Percentiles rank a stretch among this genome's conserved stretches.
These are phyloP conservation scores for Wolfiporia cocos DNA, from an alignment of 1,284 basidiomycete species.

Conservation along the genomic window DNA sequence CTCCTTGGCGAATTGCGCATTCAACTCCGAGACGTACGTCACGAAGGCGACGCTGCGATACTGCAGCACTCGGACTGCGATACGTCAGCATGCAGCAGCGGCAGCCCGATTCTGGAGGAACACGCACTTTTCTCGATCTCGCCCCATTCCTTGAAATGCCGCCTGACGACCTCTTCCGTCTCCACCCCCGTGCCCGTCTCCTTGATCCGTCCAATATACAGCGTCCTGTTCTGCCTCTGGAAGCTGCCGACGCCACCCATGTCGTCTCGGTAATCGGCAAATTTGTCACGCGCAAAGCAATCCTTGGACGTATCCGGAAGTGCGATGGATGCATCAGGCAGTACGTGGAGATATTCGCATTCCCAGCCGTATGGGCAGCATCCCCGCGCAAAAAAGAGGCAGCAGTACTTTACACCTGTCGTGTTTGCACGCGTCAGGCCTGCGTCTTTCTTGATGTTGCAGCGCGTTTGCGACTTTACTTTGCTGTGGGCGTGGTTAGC, in stretches of 20 bases:
- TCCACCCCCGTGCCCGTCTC: conserved; percentile 85
- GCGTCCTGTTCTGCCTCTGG: conserved; percentile 87
- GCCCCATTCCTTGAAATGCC: conserved; percentile 98
- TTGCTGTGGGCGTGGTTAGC: conserved; percentile 50
- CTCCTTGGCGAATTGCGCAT: conserved; percentile 97
- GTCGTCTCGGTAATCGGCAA: conserved; percentile 95
- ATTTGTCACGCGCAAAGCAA: conserved; percentile 96
- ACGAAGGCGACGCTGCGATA: conserved; percentile 97
- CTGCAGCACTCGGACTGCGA: conserved; percentile 81
- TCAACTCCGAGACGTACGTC: conserved; percentile 83
- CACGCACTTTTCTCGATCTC: conserved; percentile 85
- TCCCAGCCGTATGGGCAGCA: conserved; percentile 98
- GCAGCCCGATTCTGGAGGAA: conserved; percentile 3
- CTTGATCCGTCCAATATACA: conserved; percentile 93
- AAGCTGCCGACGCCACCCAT: conserved; percentile 99
- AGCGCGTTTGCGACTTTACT: conserved; percentile 87
- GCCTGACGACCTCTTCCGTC: conserved; percentile 82
- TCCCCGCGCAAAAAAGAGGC: conserved; percentile 93
- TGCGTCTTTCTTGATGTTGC: conserved; percentile 83
- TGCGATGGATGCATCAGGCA: conserved; percentile 66
- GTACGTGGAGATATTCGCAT: conserved; percentile 89
- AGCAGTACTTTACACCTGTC: conserved; percentile 87
- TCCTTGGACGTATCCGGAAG: conserved; percentile 92
- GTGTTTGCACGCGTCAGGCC: conserved; percentile 93
- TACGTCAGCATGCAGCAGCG: conserved; percentile 1